phyloP scores from a whole-genome alignment of 768 basidiomycete species.

The Serendipita sp. region DNA sequence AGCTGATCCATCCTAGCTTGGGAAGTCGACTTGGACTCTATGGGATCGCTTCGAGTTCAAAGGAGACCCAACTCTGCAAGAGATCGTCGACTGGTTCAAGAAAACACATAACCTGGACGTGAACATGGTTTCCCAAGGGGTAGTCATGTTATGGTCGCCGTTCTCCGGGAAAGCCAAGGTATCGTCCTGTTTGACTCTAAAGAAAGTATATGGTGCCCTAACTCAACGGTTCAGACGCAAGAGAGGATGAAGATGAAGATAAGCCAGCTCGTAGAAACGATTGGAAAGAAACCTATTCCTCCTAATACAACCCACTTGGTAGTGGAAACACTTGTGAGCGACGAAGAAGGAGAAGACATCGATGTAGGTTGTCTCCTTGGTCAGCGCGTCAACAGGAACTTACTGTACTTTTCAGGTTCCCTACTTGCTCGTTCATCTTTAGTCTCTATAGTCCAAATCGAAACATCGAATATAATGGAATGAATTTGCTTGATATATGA shows the following conservation, averaged over 20 bases:
- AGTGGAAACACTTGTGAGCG: conserved; percentile 87
- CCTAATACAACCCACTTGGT: conserved; percentile 70
- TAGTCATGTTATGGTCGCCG: conserved; percentile 95
- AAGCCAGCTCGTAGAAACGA: conserved; percentile 76
- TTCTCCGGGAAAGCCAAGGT: conserved; percentile 93
- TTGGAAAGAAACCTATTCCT: conserved; percentile 87
- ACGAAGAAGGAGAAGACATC: conserved; percentile 87
- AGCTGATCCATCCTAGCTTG: conserved; percentile 33
- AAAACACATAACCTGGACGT: conserved; percentile 71
- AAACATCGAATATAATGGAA: background rate
- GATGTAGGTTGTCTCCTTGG: conserved; percentile 38
- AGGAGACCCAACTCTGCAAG: conserved; percentile 72
- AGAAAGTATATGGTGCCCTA: background rate
- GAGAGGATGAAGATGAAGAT: conserved; percentile 82
- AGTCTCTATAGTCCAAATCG: background rate
- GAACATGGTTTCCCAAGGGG: conserved; percentile 92
- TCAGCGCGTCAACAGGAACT: conserved; percentile 3
- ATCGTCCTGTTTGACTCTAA: conserved; percentile 13
- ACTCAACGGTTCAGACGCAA: conserved; percentile 41
- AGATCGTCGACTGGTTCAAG: conserved; percentile 75
- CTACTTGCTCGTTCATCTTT: conserved; percentile 47
- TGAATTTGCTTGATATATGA: background rate
- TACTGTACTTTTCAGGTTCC: conserved; percentile 38
- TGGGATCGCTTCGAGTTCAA: conserved; percentile 96
- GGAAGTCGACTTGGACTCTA: conserved; percentile 81